phyloP scores from a whole-genome alignment of 495 filamentous ascomycete genomes.

The Hypoxylon intermedium region DNA sequence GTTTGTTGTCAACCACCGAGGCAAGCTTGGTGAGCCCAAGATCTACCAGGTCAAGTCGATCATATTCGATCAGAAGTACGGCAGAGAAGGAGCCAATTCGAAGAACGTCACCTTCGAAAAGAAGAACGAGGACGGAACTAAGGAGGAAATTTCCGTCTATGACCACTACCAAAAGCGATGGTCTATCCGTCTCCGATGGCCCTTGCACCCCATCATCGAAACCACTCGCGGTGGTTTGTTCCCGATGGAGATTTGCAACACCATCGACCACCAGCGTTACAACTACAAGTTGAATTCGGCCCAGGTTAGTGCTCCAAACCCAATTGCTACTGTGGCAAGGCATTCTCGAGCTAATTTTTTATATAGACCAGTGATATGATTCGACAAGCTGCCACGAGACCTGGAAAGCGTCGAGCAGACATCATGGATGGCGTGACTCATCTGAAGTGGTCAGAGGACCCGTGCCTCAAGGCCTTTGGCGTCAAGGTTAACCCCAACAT shows the following conservation, averaged over 20 bases:
- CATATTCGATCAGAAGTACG: constrained; percentile 42
- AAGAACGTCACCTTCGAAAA: constrained; percentile 64
- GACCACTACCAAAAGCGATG: constrained; percentile 76
- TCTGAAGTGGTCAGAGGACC: constrained; percentile 73
- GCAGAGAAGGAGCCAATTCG: constrained; percentile 55
- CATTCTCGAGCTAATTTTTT: constrained; percentile 31
- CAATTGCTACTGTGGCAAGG: background rate
- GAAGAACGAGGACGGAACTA: constrained; percentile 57
- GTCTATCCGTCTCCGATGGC: constrained; percentile 59
- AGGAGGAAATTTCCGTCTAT: constrained; percentile 57
- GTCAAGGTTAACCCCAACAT: constrained; percentile 68
- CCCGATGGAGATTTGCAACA: constrained; percentile 76
- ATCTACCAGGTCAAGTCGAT: constrained; percentile 71
- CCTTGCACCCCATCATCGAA: constrained; percentile 69
- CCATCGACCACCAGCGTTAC: constrained; percentile 72
- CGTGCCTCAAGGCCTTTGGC: constrained; percentile 69
- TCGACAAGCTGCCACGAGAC: constrained; percentile 75
- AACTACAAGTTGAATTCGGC: constrained; percentile 74
- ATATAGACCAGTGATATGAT: constrained; percentile 78
- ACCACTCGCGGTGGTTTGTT: constrained; percentile 71
- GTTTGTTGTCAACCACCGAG: constrained; percentile 69
- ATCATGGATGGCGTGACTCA: constrained; percentile 70
- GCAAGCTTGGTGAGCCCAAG: constrained; percentile 50
- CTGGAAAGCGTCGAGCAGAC: constrained; percentile 64
- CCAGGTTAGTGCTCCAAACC: constrained; percentile 46